These are phyloP conservation scores for Macadamia tetraphylla DNA, from an alignment of 164 flowering plant species.

Conservation along the genomic window DNA sequence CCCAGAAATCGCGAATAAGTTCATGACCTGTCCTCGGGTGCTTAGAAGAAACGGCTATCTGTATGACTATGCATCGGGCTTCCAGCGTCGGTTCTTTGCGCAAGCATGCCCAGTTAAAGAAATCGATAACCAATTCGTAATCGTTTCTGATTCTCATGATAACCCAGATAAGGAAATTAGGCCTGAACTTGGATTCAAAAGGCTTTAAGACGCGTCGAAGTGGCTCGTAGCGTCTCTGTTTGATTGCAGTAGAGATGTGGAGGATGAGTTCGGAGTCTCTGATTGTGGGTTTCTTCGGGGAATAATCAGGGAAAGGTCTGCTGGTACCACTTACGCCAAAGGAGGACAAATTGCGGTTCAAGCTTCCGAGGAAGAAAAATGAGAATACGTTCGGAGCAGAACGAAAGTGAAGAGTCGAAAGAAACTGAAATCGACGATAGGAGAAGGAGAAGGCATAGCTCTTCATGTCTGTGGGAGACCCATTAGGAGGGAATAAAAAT, in stretches of 20 bases:
- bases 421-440: not conserved
- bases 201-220: conserved; percentile 20
- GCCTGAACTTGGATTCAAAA: conserved; percentile 21
- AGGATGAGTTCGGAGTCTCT: conserved; percentile 24
- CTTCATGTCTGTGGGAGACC: conserved; percentile 15
- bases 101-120: conserved; percentile 24
- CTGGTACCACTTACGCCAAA: conserved; percentile 1
- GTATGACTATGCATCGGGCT: conserved; percentile 22
- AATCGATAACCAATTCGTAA: conserved; percentile 15
- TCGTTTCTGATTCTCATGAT: conserved; percentile 20
- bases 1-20: conserved; percentile 16
- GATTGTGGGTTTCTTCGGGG: conserved; percentile 27
- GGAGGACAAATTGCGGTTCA: conserved; percentile 9
- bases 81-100: conserved; percentile 19
- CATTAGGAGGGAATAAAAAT: conserved; percentile 1
- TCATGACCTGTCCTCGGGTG: conserved; percentile 14
- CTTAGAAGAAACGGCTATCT: conserved; percentile 21
- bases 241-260: conserved; percentile 25
- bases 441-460: conserved; percentile 8
- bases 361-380: not conserved
- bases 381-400: conserved; percentile 2
- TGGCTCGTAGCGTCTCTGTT: conserved; percentile 28
- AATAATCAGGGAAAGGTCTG: conserved; percentile 31
- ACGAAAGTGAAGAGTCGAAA: not conserved
- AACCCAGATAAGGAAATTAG: conserved; percentile 26